Base-by-base conservation (phyloP, 306 rosid genomes). In the Quercus suber region DNA sequence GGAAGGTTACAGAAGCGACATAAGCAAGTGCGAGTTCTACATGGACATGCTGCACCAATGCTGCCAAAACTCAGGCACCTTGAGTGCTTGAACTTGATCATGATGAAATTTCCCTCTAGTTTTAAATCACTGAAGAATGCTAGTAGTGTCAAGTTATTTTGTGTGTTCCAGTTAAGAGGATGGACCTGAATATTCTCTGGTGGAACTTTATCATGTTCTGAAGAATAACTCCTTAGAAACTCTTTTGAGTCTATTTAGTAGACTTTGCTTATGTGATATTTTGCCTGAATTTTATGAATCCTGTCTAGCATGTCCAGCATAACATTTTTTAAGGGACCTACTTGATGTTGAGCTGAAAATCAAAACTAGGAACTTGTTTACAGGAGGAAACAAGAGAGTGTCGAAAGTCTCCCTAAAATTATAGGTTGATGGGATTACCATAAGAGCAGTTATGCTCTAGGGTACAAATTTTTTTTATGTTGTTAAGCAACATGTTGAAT, bases 11-110 rank as follows among this genome's bases (percentile, higher is more conserved):
- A 79, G 75, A n/a, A 73, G 75, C 28, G 85, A 82, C 67, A 82
- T 82, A 58, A 73, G 85, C 79, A 77, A 82, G 85, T 82, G 82
- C 55, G 79, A 82, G 52, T 73, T 77, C 60, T 73, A 82, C 72
- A 82, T 78, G 82, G 82, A 82, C 61, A 82, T 78, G 82, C 76
- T 73, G 74, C 71, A 37, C 10, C 76, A 82, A 5, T 82, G 79
- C 23, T 55, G 55, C 18, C 45, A 30, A 57, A 55, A 20, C 70
- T 20, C 31, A 1, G 79, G 58, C 28, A 19, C 75, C 25, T 58
- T 75, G 68, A 41, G 20, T 33, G 79, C 74, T 43, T 80, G 63
- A 73, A 61, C 4, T 45, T 21, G 60, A 71, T 71, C 18, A 51
- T 52, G 51, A n/a, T 13, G 52, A 52, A 65, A 60, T 20, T 57